A percentile compares a stretch with the other conserved stretches of the same genome.
phyloP scores from a whole-genome alignment of 371 early-diverging fungal genomes.

The Mortierella sp. region DNA sequence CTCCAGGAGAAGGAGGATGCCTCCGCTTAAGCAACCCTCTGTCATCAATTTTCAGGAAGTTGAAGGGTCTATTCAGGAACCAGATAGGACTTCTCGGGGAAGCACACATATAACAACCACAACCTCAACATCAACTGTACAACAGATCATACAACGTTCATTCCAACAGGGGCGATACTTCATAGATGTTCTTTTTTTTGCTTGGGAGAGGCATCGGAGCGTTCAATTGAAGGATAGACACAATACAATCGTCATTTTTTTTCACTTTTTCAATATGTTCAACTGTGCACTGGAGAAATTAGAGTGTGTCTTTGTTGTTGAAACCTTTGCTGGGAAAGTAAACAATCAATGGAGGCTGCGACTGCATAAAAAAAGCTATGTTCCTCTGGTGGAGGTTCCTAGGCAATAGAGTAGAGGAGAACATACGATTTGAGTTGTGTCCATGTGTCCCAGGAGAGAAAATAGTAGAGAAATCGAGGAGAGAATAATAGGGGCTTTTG shows the following conservation, averaged over 20 bases:
- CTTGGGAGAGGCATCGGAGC: background rate
- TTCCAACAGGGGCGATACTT: background rate
- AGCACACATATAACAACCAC: background rate
- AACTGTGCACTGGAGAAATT: background rate
- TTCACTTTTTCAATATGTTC: background rate
- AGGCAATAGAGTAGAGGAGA: background rate
- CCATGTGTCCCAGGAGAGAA: background rate
- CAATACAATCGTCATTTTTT: constrained; percentile 7
- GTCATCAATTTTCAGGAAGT: background rate
- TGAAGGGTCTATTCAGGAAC: background rate
- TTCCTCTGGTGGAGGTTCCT: background rate
- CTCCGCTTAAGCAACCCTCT: constrained; percentile 56
- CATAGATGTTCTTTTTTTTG: background rate
- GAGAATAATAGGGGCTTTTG: background rate
- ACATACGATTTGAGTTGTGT: background rate
- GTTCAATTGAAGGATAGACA: background rate
- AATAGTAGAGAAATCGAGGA: background rate
- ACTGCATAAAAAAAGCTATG: background rate
- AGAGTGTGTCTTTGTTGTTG: background rate
- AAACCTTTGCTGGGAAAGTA: constrained; percentile 4
- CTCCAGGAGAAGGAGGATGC: constrained; percentile 75
- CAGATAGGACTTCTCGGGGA: background rate
- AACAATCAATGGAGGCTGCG: background rate
- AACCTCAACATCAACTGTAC: background rate
- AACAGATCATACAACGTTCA: background rate